Conservation (phyloP, 164 flowering plant species). For the Saururus chinensis region DNA sequence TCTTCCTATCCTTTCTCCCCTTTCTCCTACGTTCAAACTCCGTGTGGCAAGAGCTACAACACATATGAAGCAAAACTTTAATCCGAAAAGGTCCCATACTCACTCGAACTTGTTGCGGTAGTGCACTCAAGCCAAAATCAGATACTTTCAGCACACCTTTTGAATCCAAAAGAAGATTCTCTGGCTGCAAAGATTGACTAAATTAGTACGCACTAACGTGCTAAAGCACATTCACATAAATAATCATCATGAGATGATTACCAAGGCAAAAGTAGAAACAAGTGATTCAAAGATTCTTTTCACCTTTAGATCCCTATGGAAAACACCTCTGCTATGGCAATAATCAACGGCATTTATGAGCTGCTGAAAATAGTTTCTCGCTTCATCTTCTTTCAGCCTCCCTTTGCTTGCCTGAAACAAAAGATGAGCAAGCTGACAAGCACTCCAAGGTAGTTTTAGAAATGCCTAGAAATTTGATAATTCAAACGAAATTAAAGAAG, state of each 20-base stretch:
- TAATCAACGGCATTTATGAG: constrained; percentile 94
- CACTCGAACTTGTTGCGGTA: constrained; percentile 97
- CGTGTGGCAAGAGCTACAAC: no score
- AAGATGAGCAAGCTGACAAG: background rate
- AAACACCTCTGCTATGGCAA: constrained; percentile 96
- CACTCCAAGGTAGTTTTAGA: background rate
- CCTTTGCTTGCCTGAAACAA: constrained; percentile 52
- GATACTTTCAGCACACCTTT: constrained; percentile 87
- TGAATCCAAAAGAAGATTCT: constrained; percentile 86
- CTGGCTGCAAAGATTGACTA: constrained; percentile 49
- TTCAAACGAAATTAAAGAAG: background rate
- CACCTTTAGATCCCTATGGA: constrained; percentile 91
- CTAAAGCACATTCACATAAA: background rate
- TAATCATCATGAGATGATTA: background rate
- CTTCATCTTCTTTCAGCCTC: constrained; percentile 89
- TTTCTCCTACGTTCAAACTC: no score
- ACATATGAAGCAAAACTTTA: no score
- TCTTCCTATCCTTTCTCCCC: no score
- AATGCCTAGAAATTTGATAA: background rate
- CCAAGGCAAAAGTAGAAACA: background rate
- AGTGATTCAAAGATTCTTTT: background rate
- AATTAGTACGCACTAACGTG: background rate
- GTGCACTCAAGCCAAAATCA: constrained; percentile 95
- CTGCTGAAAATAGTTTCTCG: constrained; percentile 87
- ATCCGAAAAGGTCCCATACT: constrained; percentile 14